phyloP scores from a whole-genome alignment of 768 basidiomycete genomes.

The Boletus barrowsii region DNA sequence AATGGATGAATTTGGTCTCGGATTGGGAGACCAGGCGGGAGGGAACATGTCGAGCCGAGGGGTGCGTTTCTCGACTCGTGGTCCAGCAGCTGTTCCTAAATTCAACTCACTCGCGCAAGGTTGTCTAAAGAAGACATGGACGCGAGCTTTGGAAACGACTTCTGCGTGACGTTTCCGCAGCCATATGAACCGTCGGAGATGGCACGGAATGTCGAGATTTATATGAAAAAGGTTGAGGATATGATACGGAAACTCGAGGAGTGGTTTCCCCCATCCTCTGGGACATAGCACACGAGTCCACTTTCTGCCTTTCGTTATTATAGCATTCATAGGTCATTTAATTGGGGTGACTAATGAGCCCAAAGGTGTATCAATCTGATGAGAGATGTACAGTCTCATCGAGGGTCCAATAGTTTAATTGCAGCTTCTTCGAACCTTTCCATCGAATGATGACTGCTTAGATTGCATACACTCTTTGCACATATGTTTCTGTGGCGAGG shows the following conservation, averaged over 20 bases:
- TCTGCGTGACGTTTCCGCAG: constrained; percentile 20
- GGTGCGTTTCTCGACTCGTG: constrained; percentile 1
- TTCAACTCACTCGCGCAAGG: neutral
- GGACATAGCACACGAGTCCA: neutral
- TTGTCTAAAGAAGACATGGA: constrained; percentile 13
- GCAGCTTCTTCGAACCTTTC: no score
- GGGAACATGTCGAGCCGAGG: constrained; percentile 2
- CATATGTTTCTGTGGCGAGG: no score
- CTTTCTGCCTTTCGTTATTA: neutral
- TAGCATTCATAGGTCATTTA: neutral
- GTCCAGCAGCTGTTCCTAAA: neutral
- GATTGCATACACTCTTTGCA: no score
- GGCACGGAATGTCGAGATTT: constrained; percentile 19
- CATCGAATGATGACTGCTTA: no score
- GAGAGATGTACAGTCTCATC: neutral
- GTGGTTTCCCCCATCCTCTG: constrained; percentile 19
- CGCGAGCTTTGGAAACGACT: constrained; percentile 20
- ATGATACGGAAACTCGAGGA: constrained; percentile 23
- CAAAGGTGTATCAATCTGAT: neutral
- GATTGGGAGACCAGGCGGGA: constrained; percentile 23
- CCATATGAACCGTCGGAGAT: constrained; percentile 10
- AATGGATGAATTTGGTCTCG: constrained; percentile 16
- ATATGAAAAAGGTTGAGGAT: constrained; percentile 25
- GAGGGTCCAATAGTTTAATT: no score
- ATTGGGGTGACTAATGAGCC: neutral